Evolutionary conservation across 495 filamentous ascomycete species (phyloP).

Genomic region (Chaetomium fimeti): DNA sequence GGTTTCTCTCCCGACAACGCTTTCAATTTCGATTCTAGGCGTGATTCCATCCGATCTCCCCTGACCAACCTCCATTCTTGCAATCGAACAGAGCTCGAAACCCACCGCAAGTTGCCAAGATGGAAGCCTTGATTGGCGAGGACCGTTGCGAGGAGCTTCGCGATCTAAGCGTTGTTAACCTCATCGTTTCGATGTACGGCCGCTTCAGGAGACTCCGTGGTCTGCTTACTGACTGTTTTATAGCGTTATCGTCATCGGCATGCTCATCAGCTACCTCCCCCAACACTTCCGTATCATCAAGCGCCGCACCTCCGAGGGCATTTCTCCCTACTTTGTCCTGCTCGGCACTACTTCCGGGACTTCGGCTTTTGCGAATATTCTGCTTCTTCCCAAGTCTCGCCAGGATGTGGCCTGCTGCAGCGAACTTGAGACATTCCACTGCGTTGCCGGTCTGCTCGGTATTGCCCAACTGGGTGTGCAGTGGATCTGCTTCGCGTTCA

Average conservation of each 20-base stretch:
- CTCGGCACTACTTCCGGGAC: slow-evolving; percentile 87
- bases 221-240: slow-evolving; percentile 19
- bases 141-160: slow-evolving; percentile 53
- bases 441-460: slow-evolving; percentile 78
- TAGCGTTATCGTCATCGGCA: slow-evolving; percentile 84
- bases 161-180: slow-evolving; percentile 56
- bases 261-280: slow-evolving; percentile 89
- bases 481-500: slow-evolving; percentile 86
- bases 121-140: slow-evolving; percentile 38
- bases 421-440: slow-evolving; percentile 75
- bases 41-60: not conserved
- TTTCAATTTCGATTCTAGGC: not conserved
- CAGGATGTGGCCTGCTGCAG: slow-evolving; percentile 82
- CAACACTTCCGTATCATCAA: slow-evolving; percentile 89
- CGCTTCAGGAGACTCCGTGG: not conserved
- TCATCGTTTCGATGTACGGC: slow-evolving; percentile 60
- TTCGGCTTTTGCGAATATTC: slow-evolving; percentile 84
- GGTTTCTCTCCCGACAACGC: not conserved
- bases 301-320: slow-evolving; percentile 86
- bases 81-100: not conserved
- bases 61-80: not conserved
- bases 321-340: slow-evolving; percentile 90
- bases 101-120: slow-evolving; percentile 16
- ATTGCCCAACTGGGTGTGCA: slow-evolving; percentile 87
- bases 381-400: slow-evolving; percentile 73